These are phyloP conservation scores for Colletotrichum sp. DNA, from an alignment of 2,329 filamentous ascomycete species.

Conservation along the genomic window DNA sequence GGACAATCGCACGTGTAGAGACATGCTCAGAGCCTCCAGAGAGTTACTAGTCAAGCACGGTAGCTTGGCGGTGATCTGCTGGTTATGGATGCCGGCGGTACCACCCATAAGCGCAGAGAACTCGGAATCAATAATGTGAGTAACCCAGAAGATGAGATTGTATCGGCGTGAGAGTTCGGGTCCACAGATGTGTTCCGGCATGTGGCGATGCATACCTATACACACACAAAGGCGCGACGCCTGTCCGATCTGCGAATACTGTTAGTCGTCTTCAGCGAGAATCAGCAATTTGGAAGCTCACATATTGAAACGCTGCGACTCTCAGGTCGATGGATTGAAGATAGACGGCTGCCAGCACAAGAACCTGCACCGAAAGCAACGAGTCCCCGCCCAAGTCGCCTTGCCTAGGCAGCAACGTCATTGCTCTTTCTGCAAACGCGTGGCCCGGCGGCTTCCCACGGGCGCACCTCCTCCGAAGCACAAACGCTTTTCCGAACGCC, in stretches of 20 bases:
- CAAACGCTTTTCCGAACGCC: constrained; percentile 11
- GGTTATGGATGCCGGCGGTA: neutral
- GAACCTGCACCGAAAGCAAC: neutral
- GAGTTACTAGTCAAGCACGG: neutral
- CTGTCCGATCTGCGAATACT: neutral
- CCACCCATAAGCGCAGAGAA: neutral
- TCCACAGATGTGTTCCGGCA: neutral
- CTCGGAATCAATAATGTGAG: neutral
- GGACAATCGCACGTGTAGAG: neutral
- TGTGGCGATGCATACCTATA: neutral
- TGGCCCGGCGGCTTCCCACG: neutral
- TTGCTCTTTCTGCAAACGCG: neutral
- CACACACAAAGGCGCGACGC: neutral
- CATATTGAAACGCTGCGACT: neutral
- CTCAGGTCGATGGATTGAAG: neutral
- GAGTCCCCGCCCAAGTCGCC: neutral
- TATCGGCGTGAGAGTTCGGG: neutral
- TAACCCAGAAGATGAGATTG: neutral
- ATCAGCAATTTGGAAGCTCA: neutral
- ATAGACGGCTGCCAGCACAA: neutral
- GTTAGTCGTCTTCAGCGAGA: neutral
- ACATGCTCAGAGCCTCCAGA: neutral
- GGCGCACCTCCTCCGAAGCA: neutral
- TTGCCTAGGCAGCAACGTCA: neutral
- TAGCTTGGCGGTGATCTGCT: neutral